phyloP scores from a whole-genome alignment of 2,329 filamentous ascomycete genomes.

The Fusarium tanahbumbuense region DNA sequence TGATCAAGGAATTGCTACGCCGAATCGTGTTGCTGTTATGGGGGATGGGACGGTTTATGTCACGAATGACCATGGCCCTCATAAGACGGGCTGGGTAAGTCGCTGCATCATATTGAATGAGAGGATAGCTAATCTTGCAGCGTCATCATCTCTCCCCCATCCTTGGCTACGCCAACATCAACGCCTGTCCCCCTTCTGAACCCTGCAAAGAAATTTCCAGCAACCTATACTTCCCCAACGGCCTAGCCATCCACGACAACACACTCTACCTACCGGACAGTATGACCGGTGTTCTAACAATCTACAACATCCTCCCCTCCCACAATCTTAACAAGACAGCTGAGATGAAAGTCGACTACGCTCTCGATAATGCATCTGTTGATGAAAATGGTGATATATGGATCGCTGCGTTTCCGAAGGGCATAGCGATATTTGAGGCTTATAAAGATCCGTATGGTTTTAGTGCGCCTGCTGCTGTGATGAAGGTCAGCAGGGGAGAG shows the following conservation, averaged over 20 bases:
- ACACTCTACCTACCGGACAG: constrained; percentile 50
- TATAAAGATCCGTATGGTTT: constrained; percentile 31
- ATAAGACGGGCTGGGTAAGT: constrained; percentile 34
- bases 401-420: constrained; percentile 30
- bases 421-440: constrained; percentile 20
- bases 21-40: constrained; percentile 37
- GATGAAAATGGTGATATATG: constrained; percentile 41
- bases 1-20: constrained; percentile 28
- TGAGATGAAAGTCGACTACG: constrained; percentile 13
- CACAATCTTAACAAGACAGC: constrained; percentile 25
- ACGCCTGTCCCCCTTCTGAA: constrained; percentile 39
- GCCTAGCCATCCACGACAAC: constrained; percentile 44
- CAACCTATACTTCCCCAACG: constrained; percentile 49
- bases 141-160: constrained; percentile 36
- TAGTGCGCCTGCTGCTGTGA: constrained; percentile 8
- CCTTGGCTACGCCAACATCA: constrained; percentile 45
- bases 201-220: constrained; percentile 40
- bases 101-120: fast-evolving
- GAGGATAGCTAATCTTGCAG: neutral
- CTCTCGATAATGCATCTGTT: constrained; percentile 40
- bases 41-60: constrained; percentile 27
- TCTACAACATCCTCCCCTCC: constrained; percentile 17
- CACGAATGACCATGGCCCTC: constrained; percentile 37
- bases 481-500: constrained; percentile 16
- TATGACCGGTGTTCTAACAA: constrained; percentile 31